Percentiles rank a stretch among this genome's conserved stretches.
phyloP scores from a whole-genome alignment of 2,329 filamentous ascomycete species.

The Aspergillus viridinutans region DNA sequence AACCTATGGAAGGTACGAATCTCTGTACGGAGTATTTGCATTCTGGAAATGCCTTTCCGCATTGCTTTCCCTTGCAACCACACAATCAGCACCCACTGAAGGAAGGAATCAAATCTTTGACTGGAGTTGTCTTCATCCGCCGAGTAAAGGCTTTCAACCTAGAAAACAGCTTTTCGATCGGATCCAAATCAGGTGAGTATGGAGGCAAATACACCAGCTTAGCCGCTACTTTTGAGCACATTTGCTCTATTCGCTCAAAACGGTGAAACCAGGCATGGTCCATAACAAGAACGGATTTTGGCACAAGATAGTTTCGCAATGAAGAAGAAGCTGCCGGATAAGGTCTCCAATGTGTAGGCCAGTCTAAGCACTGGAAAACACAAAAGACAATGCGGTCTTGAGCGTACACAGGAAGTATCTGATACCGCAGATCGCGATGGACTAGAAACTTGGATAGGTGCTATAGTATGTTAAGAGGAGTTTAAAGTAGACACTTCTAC shows the following conservation, averaged over 20 bases:
- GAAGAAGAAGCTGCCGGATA: constrained; percentile 23
- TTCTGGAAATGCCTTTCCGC: too few species aligned
- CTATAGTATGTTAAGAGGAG: too few species aligned
- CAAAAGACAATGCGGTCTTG: constrained; percentile 26
- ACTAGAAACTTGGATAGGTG: too few species aligned
- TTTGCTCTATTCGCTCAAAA: constrained; percentile 19
- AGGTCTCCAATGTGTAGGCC: constrained; percentile 25
- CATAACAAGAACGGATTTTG: constrained; percentile 31
- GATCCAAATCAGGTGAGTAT: background rate
- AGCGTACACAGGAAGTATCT: constrained; percentile 31
- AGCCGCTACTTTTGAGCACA: background rate
- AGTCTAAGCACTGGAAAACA: constrained; percentile 27
- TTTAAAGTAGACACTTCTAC: too few species aligned
- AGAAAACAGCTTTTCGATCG: background rate
- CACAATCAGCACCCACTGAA: too few species aligned
- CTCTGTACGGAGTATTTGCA: too few species aligned
- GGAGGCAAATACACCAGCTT: constrained; percentile 1
- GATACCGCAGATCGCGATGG: constrained; percentile 20
- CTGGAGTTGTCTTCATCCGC: too few species aligned
- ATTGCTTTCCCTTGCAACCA: too few species aligned
- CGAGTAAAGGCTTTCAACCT: too few species aligned
- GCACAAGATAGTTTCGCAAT: constrained; percentile 23
- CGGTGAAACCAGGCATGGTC: constrained; percentile 26
- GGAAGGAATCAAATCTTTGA: too few species aligned
- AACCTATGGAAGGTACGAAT: too few species aligned